These are phyloP conservation scores for Calonectria hawksworthii DNA, from an alignment of 2,329 filamentous ascomycete species.

Conservation along the genomic window DNA sequence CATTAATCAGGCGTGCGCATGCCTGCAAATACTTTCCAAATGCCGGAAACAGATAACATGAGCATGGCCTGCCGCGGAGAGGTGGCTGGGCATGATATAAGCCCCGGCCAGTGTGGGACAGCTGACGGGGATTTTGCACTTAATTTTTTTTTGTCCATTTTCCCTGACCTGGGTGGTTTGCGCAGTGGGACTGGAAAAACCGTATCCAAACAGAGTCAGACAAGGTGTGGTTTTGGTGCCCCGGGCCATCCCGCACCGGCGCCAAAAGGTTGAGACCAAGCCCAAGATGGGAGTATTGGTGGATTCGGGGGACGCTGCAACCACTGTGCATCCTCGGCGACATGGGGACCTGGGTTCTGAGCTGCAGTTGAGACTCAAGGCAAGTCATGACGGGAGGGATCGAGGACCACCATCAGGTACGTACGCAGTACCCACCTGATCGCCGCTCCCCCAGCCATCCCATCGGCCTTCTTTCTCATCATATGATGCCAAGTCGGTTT, in stretches of 20 bases:
- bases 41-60: not conserved
- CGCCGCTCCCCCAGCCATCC: constrained; percentile 1
- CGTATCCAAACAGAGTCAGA: constrained; percentile 14
- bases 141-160: not conserved
- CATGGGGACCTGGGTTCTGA: constrained; percentile 1
- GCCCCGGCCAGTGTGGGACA: constrained; percentile 26
- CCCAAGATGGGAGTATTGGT: constrained; percentile 10
- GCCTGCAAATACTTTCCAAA: not conserved
- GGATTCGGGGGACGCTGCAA: constrained; percentile 19
- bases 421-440: not conserved
- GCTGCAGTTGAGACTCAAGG: constrained; percentile 12
- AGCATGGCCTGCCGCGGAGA: constrained; percentile 16
- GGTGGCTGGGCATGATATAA: constrained; percentile 39
- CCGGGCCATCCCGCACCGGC: constrained; percentile 44
- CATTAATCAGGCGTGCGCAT: not conserved
- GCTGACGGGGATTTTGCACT: not conserved
- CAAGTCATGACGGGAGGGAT: constrained; percentile 14
- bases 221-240: constrained; percentile 35
- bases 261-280: constrained; percentile 29
- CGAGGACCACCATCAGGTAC: constrained; percentile 11
- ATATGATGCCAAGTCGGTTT: constrained; percentile 16
- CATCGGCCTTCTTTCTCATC: constrained; percentile 1
- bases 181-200: not conserved
- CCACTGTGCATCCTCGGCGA: constrained; percentile 10
- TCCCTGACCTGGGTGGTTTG: not conserved